phyloP scores from a whole-genome alignment of 176 grass and related monocot genomes.

The Pontederia paniculata region DNA sequence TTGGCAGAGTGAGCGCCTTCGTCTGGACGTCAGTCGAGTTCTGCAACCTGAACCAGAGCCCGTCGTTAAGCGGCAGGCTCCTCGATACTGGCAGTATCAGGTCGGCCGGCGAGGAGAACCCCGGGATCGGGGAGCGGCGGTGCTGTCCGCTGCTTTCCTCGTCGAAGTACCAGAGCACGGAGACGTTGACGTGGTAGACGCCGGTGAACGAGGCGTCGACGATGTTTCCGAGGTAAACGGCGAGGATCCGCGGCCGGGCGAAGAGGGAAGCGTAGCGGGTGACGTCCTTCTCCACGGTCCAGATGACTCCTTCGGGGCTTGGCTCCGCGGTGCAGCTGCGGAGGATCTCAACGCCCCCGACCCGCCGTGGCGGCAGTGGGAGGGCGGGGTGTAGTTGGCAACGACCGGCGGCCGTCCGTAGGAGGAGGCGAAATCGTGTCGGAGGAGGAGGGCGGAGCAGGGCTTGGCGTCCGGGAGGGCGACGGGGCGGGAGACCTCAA shows the following conservation, averaged over 20 bases:
- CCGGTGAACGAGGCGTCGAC: slow-evolving; percentile 48
- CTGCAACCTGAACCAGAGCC: slow-evolving; percentile 56
- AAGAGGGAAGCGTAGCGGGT: slow-evolving; percentile 64
- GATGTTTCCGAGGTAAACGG: slow-evolving; percentile 62
- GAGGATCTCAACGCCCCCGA: slow-evolving; percentile 59
- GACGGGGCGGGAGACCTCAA: slow-evolving; percentile 63
- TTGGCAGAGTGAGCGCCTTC: slow-evolving; percentile 29
- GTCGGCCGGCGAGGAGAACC: slow-evolving; percentile 44
- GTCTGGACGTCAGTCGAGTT: slow-evolving; percentile 29
- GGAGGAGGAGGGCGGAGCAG: slow-evolving; percentile 55
- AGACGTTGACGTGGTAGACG: slow-evolving; percentile 62
- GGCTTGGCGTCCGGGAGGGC: slow-evolving; percentile 26
- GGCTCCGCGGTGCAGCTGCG: slow-evolving; percentile 69
- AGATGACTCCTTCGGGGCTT: slow-evolving; percentile 35
- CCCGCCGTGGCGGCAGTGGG: slow-evolving; percentile 13
- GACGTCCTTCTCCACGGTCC: slow-evolving; percentile 63
- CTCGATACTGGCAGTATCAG: slow-evolving; percentile 45
- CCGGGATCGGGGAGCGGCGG: slow-evolving; percentile 16
- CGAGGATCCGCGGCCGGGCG: slow-evolving; percentile 34
- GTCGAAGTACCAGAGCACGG: slow-evolving; percentile 60
- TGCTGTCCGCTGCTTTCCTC: background rate
- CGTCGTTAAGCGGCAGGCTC: slow-evolving; percentile 43
- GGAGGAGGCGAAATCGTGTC: slow-evolving; percentile 54
- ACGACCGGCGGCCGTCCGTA: slow-evolving; percentile 42
- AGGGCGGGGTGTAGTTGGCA: slow-evolving; percentile 39